phyloP scores from a whole-genome alignment of 495 filamentous ascomycete species.

The Stereocaulon alpinum region DNA sequence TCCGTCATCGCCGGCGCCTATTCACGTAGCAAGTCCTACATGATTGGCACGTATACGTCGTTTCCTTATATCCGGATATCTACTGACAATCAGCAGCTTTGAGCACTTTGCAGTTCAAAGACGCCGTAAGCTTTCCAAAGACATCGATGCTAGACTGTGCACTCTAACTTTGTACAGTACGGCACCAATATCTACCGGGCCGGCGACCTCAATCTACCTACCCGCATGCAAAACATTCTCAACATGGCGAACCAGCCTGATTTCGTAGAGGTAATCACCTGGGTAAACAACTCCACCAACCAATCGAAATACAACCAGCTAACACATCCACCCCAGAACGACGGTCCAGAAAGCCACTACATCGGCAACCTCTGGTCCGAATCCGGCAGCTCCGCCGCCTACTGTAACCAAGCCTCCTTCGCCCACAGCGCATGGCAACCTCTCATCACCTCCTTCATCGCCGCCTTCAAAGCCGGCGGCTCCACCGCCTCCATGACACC shows the following conservation, averaged over 20 bases:
- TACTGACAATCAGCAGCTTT: slow-evolving; percentile 16
- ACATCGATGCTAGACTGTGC: neutral
- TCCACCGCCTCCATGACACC: slow-evolving; percentile 11
- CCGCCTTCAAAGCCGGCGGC: slow-evolving; percentile 29
- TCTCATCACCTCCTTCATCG: slow-evolving; percentile 28
- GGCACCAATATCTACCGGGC: slow-evolving; percentile 33
- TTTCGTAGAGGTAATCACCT: slow-evolving; percentile 28
- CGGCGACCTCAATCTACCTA: slow-evolving; percentile 32
- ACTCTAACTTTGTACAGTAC: slow-evolving; percentile 1
- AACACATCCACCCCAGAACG: slow-evolving; percentile 18
- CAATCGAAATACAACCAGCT: neutral
- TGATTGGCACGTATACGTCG: slow-evolving; percentile 25
- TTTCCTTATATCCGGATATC: neutral
- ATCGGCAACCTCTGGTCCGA: slow-evolving; percentile 32
- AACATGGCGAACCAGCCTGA: slow-evolving; percentile 20
- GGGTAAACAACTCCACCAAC: slow-evolving; percentile 8
- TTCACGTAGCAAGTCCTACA: slow-evolving; percentile 23
- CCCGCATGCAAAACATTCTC: slow-evolving; percentile 26
- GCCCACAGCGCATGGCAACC: slow-evolving; percentile 29
- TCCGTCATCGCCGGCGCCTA: slow-evolving; percentile 20
- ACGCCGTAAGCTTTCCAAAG: slow-evolving; percentile 18
- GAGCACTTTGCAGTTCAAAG: slow-evolving; percentile 35
- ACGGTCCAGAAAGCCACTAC: slow-evolving; percentile 39
- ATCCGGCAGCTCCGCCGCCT: slow-evolving; percentile 24
- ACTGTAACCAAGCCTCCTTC: slow-evolving; percentile 21